These are phyloP conservation scores for Sporothrix globosa DNA, from an alignment of 2,329 filamentous ascomycete genomes.

Conservation along the genomic window DNA sequence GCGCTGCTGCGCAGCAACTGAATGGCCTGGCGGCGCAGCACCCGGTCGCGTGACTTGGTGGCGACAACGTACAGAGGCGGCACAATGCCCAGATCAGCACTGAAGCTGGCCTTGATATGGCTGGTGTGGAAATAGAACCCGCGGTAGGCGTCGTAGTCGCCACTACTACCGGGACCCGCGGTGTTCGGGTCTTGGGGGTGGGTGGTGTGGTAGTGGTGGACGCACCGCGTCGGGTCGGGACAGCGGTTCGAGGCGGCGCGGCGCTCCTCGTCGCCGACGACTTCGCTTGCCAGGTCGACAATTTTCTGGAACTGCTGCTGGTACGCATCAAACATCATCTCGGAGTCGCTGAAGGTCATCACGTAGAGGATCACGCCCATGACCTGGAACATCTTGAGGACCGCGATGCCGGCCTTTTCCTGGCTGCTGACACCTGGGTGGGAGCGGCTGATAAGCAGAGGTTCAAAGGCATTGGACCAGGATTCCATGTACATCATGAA, in stretches of 20 bases:
- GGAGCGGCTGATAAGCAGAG: constrained; percentile 55
- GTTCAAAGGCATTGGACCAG: constrained; percentile 62
- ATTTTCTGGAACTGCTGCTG: constrained; percentile 57
- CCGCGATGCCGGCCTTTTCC: constrained; percentile 62
- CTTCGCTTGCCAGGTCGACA: constrained; percentile 60
- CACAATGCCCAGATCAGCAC: constrained; percentile 65
- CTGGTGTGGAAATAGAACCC: constrained; percentile 50
- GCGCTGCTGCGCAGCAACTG: constrained; percentile 62
- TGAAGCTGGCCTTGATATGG: constrained; percentile 65
- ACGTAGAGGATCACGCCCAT: constrained; percentile 61
- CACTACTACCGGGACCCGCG: background rate
- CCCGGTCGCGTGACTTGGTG: constrained; percentile 64
- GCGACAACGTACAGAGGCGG: constrained; percentile 68
- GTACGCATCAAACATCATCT: constrained; percentile 62
- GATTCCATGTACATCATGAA: constrained; percentile 56
- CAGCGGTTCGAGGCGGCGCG: constrained; percentile 53
- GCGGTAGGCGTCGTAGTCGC: constrained; percentile 41
- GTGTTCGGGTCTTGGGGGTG: background rate
- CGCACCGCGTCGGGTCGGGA: constrained; percentile 50
- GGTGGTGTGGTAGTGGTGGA: constrained; percentile 36
- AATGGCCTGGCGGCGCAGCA: constrained; percentile 62
- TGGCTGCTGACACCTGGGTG: constrained; percentile 55
- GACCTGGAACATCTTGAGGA: constrained; percentile 65
- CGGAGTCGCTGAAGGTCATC: constrained; percentile 63
- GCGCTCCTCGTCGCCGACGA: constrained; percentile 61